Evolutionary conservation across 1,284 basidiomycete species (phyloP), one percentile per base, ranked within the genome.

Genomic region (Heterobasidion occidentale): DNA sequence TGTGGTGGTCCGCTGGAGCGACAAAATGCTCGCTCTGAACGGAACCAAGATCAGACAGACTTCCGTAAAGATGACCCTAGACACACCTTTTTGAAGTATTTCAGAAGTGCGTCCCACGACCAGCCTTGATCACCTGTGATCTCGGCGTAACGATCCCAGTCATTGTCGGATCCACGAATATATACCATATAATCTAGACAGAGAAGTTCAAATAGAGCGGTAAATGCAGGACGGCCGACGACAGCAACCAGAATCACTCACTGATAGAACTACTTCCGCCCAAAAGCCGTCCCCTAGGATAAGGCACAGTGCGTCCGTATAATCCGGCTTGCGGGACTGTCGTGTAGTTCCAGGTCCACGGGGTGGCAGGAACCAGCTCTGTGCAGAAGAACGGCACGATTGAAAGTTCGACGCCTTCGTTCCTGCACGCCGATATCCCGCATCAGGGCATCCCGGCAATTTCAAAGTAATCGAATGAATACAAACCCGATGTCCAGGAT

Each of bases 261-360:
- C 73, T 75, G 51, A 70, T 64, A 20, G 69, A 68, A 53, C 67
- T 74, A 50, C 66, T 65, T 4, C 74, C 74, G 8, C 74, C 74
- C 4, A 75, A 61, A 11, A 73, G 64, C 46, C 66, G 67, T 0
- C 73, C 74, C 17, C 72, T 62, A 1, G 69, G 63, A 56, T 66
- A 69, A 0, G 54, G 12, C 9, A 73, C 42, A 0, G 60, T 48
- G 1, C 71, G 65, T 14, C 64, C 65, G 52, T 68, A 62, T 12
- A 72, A 48, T 2, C 64, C 70, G 9, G 54, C 35, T 55, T 73
- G 73, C 17, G 70, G 60, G 3, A 60, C 63, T 6, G 71, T 71
- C 12, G 65, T 68, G 55, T 66, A 72, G 53, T 72, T 70, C 56
- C 51, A 74, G 54, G 71, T 69, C 38, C 46, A 47, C 3, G 46